A percentile compares a stretch with the other conserved stretches of the same genome.
Evolutionary conservation across 805 yeast genomes (phyloP).

Genomic region (Wickerhamiella lipophila): DNA sequence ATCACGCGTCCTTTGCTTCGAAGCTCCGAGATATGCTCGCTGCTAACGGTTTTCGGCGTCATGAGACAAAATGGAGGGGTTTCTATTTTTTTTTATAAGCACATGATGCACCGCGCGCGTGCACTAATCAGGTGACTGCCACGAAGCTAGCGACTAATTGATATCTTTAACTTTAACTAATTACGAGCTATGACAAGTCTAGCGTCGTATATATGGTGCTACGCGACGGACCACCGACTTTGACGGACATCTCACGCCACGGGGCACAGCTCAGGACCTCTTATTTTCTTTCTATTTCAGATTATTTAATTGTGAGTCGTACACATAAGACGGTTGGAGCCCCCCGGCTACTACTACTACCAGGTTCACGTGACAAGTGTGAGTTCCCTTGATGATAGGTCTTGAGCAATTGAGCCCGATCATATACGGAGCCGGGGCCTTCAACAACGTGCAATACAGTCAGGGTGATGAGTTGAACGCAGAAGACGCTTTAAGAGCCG

Average conservation of each 20-base stretch:
- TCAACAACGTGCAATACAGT: slow-evolving; percentile 61
- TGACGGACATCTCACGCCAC: background rate
- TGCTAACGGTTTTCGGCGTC: background rate
- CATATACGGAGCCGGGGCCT: slow-evolving; percentile 78
- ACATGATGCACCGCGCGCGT: background rate
- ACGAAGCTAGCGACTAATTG: too few species aligned
- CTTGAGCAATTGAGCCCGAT: slow-evolving; percentile 30
- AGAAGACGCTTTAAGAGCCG: slow-evolving; percentile 42
- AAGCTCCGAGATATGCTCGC: slow-evolving; percentile 10
- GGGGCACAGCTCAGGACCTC: too few species aligned
- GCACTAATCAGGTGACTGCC: background rate
- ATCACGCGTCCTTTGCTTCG: slow-evolving; percentile 35
- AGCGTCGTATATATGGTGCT: too few species aligned
- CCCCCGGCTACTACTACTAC: too few species aligned
- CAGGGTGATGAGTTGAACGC: slow-evolving; percentile 52
- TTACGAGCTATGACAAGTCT: too few species aligned
- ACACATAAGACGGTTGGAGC: too few species aligned
- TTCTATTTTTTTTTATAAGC: background rate
- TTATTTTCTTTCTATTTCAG: too few species aligned
- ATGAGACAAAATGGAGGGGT: background rate
- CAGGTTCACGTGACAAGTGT: too few species aligned
- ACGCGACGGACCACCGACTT: too few species aligned
- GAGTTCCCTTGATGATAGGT: too few species aligned
- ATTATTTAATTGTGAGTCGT: too few species aligned
- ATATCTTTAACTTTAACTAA: too few species aligned